Evolutionary conservation across 176 grass and related monocot species (phyloP).

Genomic region (Oryza glumipatula): DNA sequence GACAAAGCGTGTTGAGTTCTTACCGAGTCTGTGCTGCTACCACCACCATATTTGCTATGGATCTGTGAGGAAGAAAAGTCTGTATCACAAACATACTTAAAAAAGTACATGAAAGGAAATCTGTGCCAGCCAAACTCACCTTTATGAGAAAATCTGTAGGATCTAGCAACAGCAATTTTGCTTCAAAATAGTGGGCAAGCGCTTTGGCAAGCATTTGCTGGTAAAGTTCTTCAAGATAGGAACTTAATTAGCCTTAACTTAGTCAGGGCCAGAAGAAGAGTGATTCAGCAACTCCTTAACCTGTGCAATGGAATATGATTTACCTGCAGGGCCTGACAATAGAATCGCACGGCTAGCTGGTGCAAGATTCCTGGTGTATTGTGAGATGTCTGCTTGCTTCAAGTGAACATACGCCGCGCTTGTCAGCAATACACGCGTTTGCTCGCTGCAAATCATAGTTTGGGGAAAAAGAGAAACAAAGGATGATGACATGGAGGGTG

Average conservation of each 20-base stretch:
- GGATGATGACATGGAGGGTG: neutral
- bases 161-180: constrained; percentile 87
- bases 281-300: neutral
- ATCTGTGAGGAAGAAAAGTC: constrained; percentile 51
- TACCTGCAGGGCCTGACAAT: constrained; percentile 92
- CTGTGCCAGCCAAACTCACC: constrained; percentile 44
- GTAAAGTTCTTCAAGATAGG: constrained; percentile 79
- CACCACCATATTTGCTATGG: constrained; percentile 73
- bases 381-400: constrained; percentile 88
- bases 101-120: neutral
- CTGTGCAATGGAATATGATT: neutral
- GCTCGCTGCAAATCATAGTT: constrained; percentile 60
- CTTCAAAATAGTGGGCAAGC: constrained; percentile 83
- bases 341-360: constrained; percentile 90
- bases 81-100: neutral
- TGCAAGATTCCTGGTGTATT: constrained; percentile 88
- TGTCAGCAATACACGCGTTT: constrained; percentile 83
- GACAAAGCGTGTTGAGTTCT: neutral
- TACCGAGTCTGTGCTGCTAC: constrained; percentile 57
- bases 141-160: constrained; percentile 88
- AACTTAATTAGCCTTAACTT: constrained; percentile 34
- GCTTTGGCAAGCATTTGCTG: constrained; percentile 97
- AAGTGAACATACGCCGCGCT: constrained; percentile 93
- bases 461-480: neutral
- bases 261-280: constrained; percentile 13